Conservation (phyloP, 2,329 filamentous ascomycete genomes). For the Fusarium tuaranense region DNA sequence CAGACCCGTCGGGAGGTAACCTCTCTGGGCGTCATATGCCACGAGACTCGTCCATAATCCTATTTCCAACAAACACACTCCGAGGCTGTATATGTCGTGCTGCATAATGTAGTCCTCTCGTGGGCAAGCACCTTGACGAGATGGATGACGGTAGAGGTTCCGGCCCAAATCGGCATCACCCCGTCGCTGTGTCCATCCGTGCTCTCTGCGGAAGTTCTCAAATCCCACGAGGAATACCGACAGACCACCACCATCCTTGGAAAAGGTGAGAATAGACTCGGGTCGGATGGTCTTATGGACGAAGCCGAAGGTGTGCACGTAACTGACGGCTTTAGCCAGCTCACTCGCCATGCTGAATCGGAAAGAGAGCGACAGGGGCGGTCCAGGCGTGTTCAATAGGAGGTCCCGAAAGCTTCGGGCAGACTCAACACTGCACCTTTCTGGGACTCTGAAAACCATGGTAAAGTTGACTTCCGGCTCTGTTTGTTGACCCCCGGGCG, state of each 20-base stretch:
- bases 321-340: background rate
- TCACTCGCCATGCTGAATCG: background rate
- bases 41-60: background rate
- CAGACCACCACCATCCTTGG: background rate
- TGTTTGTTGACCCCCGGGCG: background rate
- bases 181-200: background rate
- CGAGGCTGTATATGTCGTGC: background rate
- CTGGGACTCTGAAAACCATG: background rate
- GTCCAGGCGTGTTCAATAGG: background rate
- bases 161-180: background rate
- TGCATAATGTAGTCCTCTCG: background rate
- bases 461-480: background rate
- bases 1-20: background rate
- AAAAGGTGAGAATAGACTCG: background rate
- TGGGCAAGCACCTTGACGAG: background rate
- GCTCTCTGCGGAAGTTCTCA: background rate
- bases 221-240: background rate
- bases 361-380: background rate
- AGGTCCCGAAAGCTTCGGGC: background rate
- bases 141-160: background rate
- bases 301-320: background rate
- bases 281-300: background rate
- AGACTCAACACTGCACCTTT: background rate
- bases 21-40: background rate
- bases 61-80: background rate